phyloP scores from a whole-genome alignment of 768 basidiomycete species.

The Phylloporus scabripes region DNA sequence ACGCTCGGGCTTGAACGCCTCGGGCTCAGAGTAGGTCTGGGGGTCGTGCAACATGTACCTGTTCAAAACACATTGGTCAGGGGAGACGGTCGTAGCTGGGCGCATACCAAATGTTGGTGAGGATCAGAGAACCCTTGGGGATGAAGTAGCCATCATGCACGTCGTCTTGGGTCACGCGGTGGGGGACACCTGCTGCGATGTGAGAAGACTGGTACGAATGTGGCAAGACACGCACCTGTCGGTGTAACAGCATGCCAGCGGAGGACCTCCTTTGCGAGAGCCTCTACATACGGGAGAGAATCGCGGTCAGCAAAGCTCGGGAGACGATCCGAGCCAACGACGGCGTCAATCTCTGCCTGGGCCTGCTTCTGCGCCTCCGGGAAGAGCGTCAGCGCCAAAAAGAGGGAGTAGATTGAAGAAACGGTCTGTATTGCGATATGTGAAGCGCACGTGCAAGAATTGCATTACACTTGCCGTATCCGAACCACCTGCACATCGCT shows the following conservation, averaged over 20 bases:
- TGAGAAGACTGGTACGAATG: slow-evolving; percentile 25
- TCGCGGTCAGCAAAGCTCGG: slow-evolving; percentile 56
- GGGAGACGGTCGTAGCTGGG: background rate
- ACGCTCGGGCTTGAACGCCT: slow-evolving; percentile 55
- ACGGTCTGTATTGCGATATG: slow-evolving; percentile 41
- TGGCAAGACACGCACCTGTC: slow-evolving; percentile 33
- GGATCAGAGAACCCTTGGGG: slow-evolving; percentile 38
- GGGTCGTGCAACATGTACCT: slow-evolving; percentile 33
- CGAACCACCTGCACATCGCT: slow-evolving; percentile 38
- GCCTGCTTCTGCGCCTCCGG: slow-evolving; percentile 55
- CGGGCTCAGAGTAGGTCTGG: slow-evolving; percentile 45
- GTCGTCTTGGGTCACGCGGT: slow-evolving; percentile 55
- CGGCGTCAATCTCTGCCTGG: slow-evolving; percentile 55
- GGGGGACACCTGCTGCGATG: slow-evolving; percentile 32
- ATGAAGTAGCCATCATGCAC: slow-evolving; percentile 58
- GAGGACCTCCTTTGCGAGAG: slow-evolving; percentile 53
- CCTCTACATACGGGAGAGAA: slow-evolving; percentile 54
- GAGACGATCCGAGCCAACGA: slow-evolving; percentile 54
- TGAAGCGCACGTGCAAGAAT: slow-evolving; percentile 1
- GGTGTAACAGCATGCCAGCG: slow-evolving; percentile 40
- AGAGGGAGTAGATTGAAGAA: slow-evolving; percentile 55
- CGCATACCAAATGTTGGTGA: slow-evolving; percentile 22
- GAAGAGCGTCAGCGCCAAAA: slow-evolving; percentile 54
- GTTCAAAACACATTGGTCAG: background rate
- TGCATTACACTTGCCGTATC: slow-evolving; percentile 30